A percentile compares a stretch with the other conserved stretches of the same genome.
Evolutionary conservation across 2,329 filamentous ascomycete genomes (phyloP).

Genomic region (Corynespora cassiicola): DNA sequence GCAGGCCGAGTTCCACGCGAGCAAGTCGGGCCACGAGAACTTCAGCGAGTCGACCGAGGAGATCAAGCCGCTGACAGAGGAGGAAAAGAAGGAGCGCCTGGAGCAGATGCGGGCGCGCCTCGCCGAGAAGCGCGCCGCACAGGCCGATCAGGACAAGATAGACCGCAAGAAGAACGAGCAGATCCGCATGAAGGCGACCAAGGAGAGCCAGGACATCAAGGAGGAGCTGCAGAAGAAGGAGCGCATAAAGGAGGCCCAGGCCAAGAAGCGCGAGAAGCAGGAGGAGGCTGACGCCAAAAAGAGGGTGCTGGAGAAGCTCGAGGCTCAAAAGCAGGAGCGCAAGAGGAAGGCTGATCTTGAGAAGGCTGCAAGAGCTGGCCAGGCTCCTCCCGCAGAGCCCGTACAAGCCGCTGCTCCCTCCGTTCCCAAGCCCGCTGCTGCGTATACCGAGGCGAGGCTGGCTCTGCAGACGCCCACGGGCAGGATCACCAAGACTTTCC

Average conservation of each 20-base stretch:
- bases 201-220: slow-evolving; percentile 86
- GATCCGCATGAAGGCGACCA: slow-evolving; percentile 85
- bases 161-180: slow-evolving; percentile 86
- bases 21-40: slow-evolving; percentile 87
- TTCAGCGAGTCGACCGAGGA: slow-evolving; percentile 95
- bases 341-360: slow-evolving; percentile 83
- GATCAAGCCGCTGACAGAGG: slow-evolving; percentile 86
- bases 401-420: slow-evolving; percentile 55
- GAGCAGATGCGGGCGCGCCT: slow-evolving; percentile 76
- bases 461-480: slow-evolving; percentile 78
- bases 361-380: slow-evolving; percentile 86
- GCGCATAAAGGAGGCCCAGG: slow-evolving; percentile 86
- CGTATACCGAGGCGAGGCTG: slow-evolving; percentile 81
- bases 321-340: slow-evolving; percentile 90
- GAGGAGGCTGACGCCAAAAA: slow-evolving; percentile 86
- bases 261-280: slow-evolving; percentile 86
- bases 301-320: slow-evolving; percentile 90
- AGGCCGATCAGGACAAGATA: slow-evolving; percentile 76
- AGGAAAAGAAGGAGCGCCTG: slow-evolving; percentile 84
- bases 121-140: slow-evolving; percentile 72
- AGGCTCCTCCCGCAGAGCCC: slow-evolving; percentile 58
- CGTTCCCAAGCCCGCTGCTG: slow-evolving; percentile 68
- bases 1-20: slow-evolving; percentile 88
- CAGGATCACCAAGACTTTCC: slow-evolving; percentile 85
- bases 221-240: slow-evolving; percentile 89